Evolutionary conservation across 495 filamentous ascomycete genomes (phyloP), one percentile per base, ranked within the genome.

Genomic region (Lasiosphaeria hispida): DNA sequence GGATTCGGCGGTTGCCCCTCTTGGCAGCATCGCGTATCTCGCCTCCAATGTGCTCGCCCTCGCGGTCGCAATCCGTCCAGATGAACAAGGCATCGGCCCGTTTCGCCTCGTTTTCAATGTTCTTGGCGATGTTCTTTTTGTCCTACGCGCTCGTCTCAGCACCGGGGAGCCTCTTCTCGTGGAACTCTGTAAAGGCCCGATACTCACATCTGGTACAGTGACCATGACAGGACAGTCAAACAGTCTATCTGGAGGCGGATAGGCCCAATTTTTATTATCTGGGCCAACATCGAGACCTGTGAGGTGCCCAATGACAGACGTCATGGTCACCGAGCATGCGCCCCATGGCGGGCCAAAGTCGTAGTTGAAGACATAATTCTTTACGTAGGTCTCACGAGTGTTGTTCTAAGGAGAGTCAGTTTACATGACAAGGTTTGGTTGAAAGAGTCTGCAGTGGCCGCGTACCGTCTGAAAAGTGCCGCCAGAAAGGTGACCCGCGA

Each of bases 51-150:
- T 97, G 87, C 72, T 98, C 94, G 13, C 94, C 94, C 79, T 98
- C 94, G 48, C 92, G 85, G 78, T 98, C 94, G 74, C 94, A 97
- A 79, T 98, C 94, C 0, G 94, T 98, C 94, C 94, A 98, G 64
- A 98, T 96, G 70, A 91, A 94, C 11, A 98, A 78, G 15, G 83
- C 84, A 62, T 78, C 80, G 53, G 83, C 75, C 63, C 81, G 78
- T 43, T 81, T 81, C 10, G 95, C 94, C 70, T 94, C 85, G 6
- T 77, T 71, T 45, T 85, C 78, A 65, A 98, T 97, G 65, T 98
- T 98, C 5, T 83, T 76, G 8, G 92, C 90, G 54, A 97, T 88
- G 14, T 84, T 75, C 63, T 82, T 83, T 65, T 90, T 92, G 66
- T 93, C 87, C 87, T 95, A 60, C 33, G 42, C 34, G 18, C 18